Evolutionary conservation across 2,329 filamentous ascomycete genomes (phyloP).

Genomic region (Akanthomyces uredinophilus): DNA sequence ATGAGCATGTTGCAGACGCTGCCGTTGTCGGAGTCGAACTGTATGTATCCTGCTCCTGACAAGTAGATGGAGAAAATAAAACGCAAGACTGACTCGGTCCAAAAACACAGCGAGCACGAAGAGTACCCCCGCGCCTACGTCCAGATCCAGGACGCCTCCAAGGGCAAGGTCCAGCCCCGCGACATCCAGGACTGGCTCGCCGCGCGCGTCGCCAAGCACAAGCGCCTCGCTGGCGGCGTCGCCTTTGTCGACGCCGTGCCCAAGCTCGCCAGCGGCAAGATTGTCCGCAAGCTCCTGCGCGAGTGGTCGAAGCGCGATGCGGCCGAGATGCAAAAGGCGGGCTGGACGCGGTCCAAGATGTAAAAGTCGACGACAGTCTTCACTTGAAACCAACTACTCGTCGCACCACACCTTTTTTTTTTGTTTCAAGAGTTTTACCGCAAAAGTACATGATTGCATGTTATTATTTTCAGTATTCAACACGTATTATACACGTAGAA

Average conservation of each 20-base stretch:
- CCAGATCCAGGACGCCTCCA: slow-evolving; percentile 40
- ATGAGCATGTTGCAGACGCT: slow-evolving; percentile 48
- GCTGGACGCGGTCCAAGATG: slow-evolving; percentile 25
- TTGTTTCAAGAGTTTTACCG: background rate
- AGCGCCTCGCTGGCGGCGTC: slow-evolving; percentile 46
- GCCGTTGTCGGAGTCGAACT: slow-evolving; percentile 50
- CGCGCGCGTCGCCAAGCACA: slow-evolving; percentile 45
- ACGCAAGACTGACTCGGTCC: background rate
- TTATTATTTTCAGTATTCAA: background rate
- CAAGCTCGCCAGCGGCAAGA: slow-evolving; percentile 54
- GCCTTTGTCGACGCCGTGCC: slow-evolving; percentile 52
- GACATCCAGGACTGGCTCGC: slow-evolving; percentile 48
- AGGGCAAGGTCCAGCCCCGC: slow-evolving; percentile 39
- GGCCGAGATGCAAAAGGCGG: slow-evolving; percentile 22
- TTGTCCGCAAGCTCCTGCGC: slow-evolving; percentile 49
- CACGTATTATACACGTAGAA: background rate
- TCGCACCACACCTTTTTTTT: background rate
- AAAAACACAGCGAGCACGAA: slow-evolving; percentile 37
- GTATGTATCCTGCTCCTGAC: slow-evolving; percentile 23
- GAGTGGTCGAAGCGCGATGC: slow-evolving; percentile 54
- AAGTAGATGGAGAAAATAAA: background rate
- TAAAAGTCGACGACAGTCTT: slow-evolving; percentile 16
- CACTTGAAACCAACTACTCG: too few species aligned
- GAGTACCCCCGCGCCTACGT: slow-evolving; percentile 52
- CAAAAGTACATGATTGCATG: background rate